Conservation (phyloP, 768 basidiomycete species). For the Podaxis mareebaensis region DNA sequence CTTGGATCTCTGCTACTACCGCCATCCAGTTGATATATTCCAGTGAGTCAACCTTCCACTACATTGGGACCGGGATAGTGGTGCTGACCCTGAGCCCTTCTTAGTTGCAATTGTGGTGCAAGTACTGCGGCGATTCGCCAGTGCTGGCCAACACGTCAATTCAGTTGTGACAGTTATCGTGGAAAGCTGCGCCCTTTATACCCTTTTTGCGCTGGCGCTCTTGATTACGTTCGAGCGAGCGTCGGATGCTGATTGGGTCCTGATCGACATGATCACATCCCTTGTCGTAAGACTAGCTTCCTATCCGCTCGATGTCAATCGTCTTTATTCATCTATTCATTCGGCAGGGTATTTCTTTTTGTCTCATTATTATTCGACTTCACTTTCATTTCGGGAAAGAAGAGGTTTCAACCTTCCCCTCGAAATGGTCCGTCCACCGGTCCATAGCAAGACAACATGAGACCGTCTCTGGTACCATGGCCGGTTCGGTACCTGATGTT, state of each 20-base stretch:
- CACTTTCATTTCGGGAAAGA: neutral
- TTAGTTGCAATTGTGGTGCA: slow-evolving; percentile 2
- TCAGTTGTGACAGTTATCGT: slow-evolving; percentile 2
- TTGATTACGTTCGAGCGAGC: slow-evolving; percentile 8
- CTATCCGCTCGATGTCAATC: neutral
- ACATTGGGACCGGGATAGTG: neutral
- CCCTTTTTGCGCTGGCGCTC: slow-evolving; percentile 3
- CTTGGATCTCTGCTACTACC: neutral
- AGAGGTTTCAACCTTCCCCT: neutral
- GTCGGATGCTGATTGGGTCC: slow-evolving; percentile 13
- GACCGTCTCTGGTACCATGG: neutral
- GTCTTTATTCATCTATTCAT: neutral
- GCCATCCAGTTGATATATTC: slow-evolving; percentile 9
- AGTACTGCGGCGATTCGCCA: neutral
- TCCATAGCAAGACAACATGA: neutral
- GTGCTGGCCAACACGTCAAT: neutral
- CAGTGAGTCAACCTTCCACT: neutral
- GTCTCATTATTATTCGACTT: slow-evolving; percentile 8
- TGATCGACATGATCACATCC: slow-evolving; percentile 11
- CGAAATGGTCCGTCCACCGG: neutral
- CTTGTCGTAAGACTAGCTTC: slow-evolving; percentile 3
- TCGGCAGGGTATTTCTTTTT: slow-evolving; percentile 6
- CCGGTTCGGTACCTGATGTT: neutral
- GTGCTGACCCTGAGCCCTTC: neutral
- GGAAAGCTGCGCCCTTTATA: slow-evolving; percentile 14